These are phyloP conservation scores for Cryptococcus sp. DNA, from an alignment of 1,284 basidiomycete genomes.

Conservation along the genomic window DNA sequence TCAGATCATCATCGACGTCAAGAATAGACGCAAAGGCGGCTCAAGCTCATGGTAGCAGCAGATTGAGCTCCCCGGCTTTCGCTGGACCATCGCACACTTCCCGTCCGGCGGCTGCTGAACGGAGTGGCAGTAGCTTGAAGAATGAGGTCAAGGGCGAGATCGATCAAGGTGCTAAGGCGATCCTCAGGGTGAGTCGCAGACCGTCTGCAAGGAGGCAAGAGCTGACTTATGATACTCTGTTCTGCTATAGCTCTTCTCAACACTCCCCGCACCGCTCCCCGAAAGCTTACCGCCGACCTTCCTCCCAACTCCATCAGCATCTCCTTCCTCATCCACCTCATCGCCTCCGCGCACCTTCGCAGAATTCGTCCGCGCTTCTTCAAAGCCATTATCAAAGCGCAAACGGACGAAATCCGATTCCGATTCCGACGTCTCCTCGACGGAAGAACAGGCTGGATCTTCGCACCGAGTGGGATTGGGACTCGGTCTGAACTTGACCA, in stretches of 20 bases:
- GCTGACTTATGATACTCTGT: neutral
- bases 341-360: slow-evolving; percentile 22
- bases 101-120: slow-evolving; percentile 9
- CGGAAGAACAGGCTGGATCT: slow-evolving; percentile 4
- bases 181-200: slow-evolving; percentile 37
- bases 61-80: too few relatives aligned
- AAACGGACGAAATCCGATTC: slow-evolving; percentile 17
- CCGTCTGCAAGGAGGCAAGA: neutral
- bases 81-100: too few relatives aligned
- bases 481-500: slow-evolving; percentile 29
- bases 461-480: slow-evolving; percentile 10
- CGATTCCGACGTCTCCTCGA: slow-evolving; percentile 7
- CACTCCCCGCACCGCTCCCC: slow-evolving; percentile 41
- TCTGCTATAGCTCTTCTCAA: slow-evolving; percentile 29
- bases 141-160: slow-evolving; percentile 22
- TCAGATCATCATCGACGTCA: slow-evolving; percentile 16
- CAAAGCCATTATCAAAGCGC: slow-evolving; percentile 2
- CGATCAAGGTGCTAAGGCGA: slow-evolving; percentile 26
- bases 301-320: slow-evolving; percentile 27
- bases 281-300: slow-evolving; percentile 35
- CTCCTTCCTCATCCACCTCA: slow-evolving; percentile 20
- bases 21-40: slow-evolving; percentile 5
- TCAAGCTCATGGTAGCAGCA: too few relatives aligned
- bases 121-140: slow-evolving; percentile 25
- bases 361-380: slow-evolving; percentile 16